phyloP scores from a whole-genome alignment of 2,329 filamentous ascomycete species.

The Clonostachys rosea region DNA sequence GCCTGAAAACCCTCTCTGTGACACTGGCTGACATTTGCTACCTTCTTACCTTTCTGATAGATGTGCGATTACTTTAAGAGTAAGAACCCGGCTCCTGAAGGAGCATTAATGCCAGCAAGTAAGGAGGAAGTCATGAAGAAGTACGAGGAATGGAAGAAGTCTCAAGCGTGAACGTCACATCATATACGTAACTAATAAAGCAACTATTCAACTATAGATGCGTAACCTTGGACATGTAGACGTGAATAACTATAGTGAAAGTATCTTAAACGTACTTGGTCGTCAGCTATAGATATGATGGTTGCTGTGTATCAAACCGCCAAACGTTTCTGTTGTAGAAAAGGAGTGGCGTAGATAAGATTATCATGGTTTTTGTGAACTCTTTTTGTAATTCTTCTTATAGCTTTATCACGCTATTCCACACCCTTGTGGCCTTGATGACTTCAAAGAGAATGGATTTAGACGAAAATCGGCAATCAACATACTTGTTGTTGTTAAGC shows the following conservation, averaged over 20 bases:
- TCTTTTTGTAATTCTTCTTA: no score
- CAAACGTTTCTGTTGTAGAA: no score
- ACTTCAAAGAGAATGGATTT: no score
- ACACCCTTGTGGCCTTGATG: no score
- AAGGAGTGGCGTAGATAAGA: no score
- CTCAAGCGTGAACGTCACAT: not conserved
- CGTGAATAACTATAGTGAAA: not conserved
- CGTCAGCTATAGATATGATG: no score
- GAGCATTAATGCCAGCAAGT: slow-evolving; percentile 56
- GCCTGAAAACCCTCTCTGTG: not conserved
- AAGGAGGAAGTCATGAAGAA: slow-evolving; percentile 47
- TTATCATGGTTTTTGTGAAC: no score
- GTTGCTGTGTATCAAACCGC: no score
- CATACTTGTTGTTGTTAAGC: no score
- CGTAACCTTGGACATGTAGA: not conserved
- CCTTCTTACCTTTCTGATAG: not conserved
- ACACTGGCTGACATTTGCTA: not conserved
- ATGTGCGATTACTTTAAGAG: slow-evolving; percentile 62
- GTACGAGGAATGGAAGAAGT: slow-evolving; percentile 2
- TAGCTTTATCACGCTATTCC: no score
- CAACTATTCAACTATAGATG: not conserved
- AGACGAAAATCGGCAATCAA: no score
- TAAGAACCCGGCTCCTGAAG: slow-evolving; percentile 51
- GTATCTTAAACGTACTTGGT: not conserved
- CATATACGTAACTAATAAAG: no score